phyloP scores from a whole-genome alignment of 495 filamentous ascomycete species.

The Aspergillus coremiiformis region DNA sequence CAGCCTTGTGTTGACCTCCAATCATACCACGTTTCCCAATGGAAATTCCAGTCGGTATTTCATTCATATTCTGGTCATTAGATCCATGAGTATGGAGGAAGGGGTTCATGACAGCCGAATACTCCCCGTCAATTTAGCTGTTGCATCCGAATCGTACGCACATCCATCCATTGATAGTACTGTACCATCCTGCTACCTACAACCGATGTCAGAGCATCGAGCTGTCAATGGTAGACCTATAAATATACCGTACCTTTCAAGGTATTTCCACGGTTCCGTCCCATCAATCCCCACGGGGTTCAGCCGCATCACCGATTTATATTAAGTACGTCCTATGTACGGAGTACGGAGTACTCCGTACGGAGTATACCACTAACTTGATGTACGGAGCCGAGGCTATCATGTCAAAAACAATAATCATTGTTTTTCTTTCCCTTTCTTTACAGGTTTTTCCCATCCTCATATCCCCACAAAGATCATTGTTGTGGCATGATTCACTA shows the following conservation, averaged over 20 bases:
- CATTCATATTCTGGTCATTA: too few relatives aligned
- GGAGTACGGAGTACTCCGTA: too few relatives aligned
- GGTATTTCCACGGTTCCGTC: conserved; percentile 29
- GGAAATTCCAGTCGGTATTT: too few relatives aligned
- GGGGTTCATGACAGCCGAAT: neutral
- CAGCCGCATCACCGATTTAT: neutral
- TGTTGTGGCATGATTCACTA: neutral
- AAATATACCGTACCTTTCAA: neutral
- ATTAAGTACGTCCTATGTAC: too few relatives aligned
- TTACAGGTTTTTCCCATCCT: neutral
- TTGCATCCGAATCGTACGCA: neutral
- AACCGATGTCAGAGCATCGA: too few relatives aligned
- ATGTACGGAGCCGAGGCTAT: too few relatives aligned
- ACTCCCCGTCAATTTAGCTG: neutral
- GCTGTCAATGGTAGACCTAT: too few relatives aligned
- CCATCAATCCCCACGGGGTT: conserved; percentile 18
- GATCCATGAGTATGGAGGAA: too few relatives aligned
- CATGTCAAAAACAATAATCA: neutral
- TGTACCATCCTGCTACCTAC: too few relatives aligned
- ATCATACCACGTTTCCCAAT: neutral
- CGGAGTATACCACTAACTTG: too few relatives aligned
- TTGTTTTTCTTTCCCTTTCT: neutral
- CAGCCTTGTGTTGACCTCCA: neutral
- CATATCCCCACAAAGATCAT: neutral
- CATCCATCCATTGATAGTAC: neutral